phyloP scores from a whole-genome alignment of 2,329 filamentous ascomycete genomes.

The Calonectria pseudoturangicola region DNA sequence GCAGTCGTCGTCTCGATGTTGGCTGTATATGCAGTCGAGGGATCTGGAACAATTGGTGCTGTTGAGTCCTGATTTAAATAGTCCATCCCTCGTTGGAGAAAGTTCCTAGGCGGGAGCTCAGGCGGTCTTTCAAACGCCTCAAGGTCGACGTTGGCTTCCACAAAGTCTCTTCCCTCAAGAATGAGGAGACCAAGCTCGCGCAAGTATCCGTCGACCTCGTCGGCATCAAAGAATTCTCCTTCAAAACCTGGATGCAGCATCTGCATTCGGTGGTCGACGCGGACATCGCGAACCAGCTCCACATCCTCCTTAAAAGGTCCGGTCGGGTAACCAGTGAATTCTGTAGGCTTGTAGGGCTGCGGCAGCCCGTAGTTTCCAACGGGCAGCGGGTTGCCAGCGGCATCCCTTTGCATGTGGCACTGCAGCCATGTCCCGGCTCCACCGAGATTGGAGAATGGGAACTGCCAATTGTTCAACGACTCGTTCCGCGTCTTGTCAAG shows the following conservation, averaged over 20 bases:
- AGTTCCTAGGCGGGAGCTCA: slow-evolving; percentile 30
- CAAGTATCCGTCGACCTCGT: slow-evolving; percentile 86
- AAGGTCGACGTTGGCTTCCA: slow-evolving; percentile 74
- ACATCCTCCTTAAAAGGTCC: slow-evolving; percentile 69
- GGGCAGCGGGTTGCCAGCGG: slow-evolving; percentile 33
- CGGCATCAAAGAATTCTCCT: slow-evolving; percentile 84
- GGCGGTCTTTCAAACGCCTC: slow-evolving; percentile 59
- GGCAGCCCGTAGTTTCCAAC: slow-evolving; percentile 63
- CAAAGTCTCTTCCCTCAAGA: slow-evolving; percentile 75
- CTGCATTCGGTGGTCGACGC: slow-evolving; percentile 68
- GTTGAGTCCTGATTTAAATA: slow-evolving; percentile 42
- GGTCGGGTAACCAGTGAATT: slow-evolving; percentile 59
- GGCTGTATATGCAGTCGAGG: slow-evolving; percentile 35
- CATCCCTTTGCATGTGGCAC: slow-evolving; percentile 27
- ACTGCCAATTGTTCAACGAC: slow-evolving; percentile 74
- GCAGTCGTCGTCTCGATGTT: slow-evolving; percentile 1
- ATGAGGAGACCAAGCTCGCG: slow-evolving; percentile 78
- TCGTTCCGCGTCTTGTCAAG: slow-evolving; percentile 60
- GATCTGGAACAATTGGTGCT: slow-evolving; percentile 27
- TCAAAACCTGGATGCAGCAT: slow-evolving; percentile 78
- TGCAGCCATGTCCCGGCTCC: slow-evolving; percentile 80
- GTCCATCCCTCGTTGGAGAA: slow-evolving; percentile 1
- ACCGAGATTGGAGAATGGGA: slow-evolving; percentile 80
- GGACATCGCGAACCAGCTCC: slow-evolving; percentile 63
- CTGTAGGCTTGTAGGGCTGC: slow-evolving; percentile 49